Percentiles rank a stretch among this genome's conserved stretches.
These are phyloP conservation scores for Lactuca saligna DNA, from an alignment of 129 eudicot species.

Conservation along the genomic window DNA sequence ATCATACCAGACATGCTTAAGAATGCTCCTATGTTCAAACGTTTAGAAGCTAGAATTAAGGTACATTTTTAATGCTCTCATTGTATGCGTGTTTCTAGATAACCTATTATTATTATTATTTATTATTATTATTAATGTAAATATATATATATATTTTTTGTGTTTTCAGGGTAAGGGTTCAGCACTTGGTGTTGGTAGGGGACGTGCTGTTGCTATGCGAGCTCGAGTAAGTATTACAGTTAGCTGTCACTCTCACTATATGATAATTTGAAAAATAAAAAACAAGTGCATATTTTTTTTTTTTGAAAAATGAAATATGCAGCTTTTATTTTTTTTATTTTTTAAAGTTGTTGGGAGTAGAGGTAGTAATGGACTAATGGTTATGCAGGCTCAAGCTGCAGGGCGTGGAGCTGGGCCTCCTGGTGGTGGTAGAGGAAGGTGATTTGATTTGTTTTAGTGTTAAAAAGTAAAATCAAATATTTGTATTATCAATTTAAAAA, in stretches of 20 bases:
- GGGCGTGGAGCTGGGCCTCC: conserved; percentile 76
- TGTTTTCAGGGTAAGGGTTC: conserved; percentile 79
- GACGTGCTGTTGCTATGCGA: conserved; percentile 96
- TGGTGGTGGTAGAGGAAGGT: conserved; percentile 89
- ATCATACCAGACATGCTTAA: conserved; percentile 97
- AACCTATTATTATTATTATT: not conserved
- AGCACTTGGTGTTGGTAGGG: conserved; percentile 73
- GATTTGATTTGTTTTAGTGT: conserved; percentile 20
- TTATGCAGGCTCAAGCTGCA: conserved; percentile 83
- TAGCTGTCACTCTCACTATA: not conserved
- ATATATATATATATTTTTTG: not conserved
- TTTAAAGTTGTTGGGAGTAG: not conserved
- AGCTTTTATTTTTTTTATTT: no score
- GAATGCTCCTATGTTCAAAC: conserved; percentile 98
- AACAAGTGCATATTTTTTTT: no score
- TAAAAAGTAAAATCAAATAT: not conserved
- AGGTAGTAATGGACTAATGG: conserved; percentile 7
- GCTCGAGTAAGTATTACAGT: conserved; percentile 60
- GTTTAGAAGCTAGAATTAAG: conserved; percentile 92
- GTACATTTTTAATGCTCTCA: no score
- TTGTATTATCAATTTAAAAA: not conserved
- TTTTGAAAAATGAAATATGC: no score
- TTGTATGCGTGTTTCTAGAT: no score
- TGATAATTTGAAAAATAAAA: not conserved
- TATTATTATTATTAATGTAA: not conserved